Conservation (phyloP, 2,329 filamentous ascomycete species). For the Pseudocercospora fuligena region DNA sequence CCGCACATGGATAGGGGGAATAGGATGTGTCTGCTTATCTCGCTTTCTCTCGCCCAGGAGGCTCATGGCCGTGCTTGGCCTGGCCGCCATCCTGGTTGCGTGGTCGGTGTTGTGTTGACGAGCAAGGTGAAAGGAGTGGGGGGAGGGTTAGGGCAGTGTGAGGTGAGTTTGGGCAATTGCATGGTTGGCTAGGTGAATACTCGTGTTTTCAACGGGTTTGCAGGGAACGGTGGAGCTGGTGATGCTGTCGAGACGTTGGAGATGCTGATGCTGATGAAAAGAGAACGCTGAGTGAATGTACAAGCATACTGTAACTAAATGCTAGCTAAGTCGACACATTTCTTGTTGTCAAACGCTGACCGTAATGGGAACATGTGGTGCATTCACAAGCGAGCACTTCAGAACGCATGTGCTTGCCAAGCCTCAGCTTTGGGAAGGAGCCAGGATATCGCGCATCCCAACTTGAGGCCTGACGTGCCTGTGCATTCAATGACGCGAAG, state of each 20-base stretch:
- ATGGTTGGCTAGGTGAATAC: not conserved
- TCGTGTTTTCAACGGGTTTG: not conserved
- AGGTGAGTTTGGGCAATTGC: not conserved
- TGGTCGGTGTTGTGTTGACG: not conserved
- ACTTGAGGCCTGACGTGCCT: too few relatives aligned
- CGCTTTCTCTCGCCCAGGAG: constrained; percentile 4
- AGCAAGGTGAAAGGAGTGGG: constrained; percentile 5
- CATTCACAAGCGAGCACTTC: too few relatives aligned
- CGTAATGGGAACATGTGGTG: too few relatives aligned
- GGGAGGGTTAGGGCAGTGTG: not conserved
- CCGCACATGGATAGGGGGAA: not conserved
- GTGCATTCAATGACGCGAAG: too few relatives aligned
- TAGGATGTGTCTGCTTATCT: not conserved
- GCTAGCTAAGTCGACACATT: too few relatives aligned
- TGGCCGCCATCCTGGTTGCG: not conserved
- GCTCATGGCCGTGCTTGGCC: constrained; percentile 5
- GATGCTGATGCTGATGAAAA: not conserved
- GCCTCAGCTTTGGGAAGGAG: too few relatives aligned
- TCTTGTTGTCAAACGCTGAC: too few relatives aligned
- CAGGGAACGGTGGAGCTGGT: not conserved
- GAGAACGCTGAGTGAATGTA: too few relatives aligned
- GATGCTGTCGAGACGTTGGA: not conserved
- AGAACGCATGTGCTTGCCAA: too few relatives aligned
- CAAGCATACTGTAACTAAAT: too few relatives aligned
- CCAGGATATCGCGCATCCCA: too few relatives aligned